phyloP scores from a whole-genome alignment of 2,329 filamentous ascomycete species.

The Seiridium cupressi region DNA sequence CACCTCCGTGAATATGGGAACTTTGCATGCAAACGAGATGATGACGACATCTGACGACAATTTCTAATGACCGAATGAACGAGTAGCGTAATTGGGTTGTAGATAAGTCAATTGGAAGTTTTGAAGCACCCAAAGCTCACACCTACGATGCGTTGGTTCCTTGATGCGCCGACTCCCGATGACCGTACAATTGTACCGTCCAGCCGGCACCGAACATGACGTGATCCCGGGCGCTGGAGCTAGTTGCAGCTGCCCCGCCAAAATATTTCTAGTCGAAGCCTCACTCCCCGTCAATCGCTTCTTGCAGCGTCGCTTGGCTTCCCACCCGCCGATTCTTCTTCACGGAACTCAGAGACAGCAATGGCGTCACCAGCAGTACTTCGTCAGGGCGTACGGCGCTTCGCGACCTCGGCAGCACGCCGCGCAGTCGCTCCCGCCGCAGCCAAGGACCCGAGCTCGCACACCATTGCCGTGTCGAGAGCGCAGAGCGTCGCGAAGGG shows the following conservation, averaged over 20 bases:
- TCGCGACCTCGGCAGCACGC: slow-evolving; percentile 62
- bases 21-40: background rate
- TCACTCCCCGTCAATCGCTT: background rate
- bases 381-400: slow-evolving; percentile 64
- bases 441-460: slow-evolving; percentile 43
- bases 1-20: background rate
- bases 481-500: slow-evolving; percentile 78
- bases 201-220: slow-evolving; percentile 4
- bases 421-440: slow-evolving; percentile 39
- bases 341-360: background rate
- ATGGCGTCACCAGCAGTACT: slow-evolving; percentile 53
- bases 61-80: background rate
- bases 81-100: background rate
- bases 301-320: background rate
- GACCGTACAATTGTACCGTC: background rate
- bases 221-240: slow-evolving; percentile 1
- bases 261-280: slow-evolving; percentile 3
- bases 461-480: slow-evolving; percentile 71
- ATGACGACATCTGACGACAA: background rate
- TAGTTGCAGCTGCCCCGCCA: background rate
- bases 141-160: too few relatives aligned
- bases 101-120: too few relatives aligned
- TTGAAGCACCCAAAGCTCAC: too few relatives aligned
- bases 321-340: background rate
- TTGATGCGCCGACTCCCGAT: background rate